phyloP scores from a whole-genome alignment of 148 eudicot species.

The Chenopodium suecicum region DNA sequence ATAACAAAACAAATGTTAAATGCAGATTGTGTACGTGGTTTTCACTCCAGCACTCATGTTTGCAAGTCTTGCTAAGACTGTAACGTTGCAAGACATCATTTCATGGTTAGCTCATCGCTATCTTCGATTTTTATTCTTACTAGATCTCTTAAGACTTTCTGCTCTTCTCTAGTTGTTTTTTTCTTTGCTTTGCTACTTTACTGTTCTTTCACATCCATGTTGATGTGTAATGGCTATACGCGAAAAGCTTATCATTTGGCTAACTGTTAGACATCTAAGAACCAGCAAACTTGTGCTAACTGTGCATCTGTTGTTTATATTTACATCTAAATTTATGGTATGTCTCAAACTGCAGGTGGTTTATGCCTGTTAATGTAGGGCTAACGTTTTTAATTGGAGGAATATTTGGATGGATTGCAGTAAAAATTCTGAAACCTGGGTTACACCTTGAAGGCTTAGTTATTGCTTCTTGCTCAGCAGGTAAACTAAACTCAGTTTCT shows the following conservation, averaged over 20 bases:
- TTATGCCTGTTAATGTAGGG: constrained; percentile 81
- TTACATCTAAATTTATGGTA: neutral
- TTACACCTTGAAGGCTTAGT: constrained; percentile 68
- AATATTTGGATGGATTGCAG: constrained; percentile 69
- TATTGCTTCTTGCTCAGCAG: constrained; percentile 67
- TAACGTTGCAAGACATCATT: constrained; percentile 74
- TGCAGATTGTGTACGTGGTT: constrained; percentile 80
- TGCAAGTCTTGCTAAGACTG: constrained; percentile 77
- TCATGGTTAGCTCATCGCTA: constrained; percentile 52
- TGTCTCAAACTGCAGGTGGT: constrained; percentile 59
- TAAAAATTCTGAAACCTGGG: constrained; percentile 63
- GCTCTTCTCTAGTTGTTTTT: neutral
- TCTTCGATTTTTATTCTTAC: neutral
- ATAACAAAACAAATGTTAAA: neutral
- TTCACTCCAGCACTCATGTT: constrained; percentile 80
- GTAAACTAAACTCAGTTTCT: constrained; percentile 27
- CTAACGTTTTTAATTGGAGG: constrained; percentile 81
- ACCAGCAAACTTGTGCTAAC: no score
- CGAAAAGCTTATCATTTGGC: neutral
- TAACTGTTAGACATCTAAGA: neutral
- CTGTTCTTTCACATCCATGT: neutral
- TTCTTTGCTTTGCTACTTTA: neutral
- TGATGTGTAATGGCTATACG: no score
- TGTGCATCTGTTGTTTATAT: neutral
- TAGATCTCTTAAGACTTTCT: neutral